Percentiles rank a stretch among this genome's conserved stretches.
These are phyloP conservation scores for Lactarius hatsudake DNA, from an alignment of 768 basidiomycete genomes.

Conservation along the genomic window DNA sequence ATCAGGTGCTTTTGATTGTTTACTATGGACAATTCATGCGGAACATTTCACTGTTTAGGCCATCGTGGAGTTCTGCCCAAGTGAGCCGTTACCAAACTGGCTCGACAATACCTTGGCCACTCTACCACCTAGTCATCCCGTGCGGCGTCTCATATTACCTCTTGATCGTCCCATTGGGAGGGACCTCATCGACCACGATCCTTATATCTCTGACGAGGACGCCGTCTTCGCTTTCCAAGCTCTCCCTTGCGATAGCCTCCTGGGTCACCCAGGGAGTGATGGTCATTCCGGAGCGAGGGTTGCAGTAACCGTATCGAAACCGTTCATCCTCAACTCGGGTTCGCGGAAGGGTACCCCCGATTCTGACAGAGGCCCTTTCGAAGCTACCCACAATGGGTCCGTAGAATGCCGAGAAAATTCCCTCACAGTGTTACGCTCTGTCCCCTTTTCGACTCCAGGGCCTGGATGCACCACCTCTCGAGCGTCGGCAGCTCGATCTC, in stretches of 20 bases:
- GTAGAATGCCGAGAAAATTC: neutral
- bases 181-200: neutral
- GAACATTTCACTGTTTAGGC: slow-evolving; percentile 11
- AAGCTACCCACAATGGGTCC: neutral
- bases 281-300: neutral
- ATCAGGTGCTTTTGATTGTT: slow-evolving; percentile 11
- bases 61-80: slow-evolving; percentile 23
- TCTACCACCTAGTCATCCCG: slow-evolving; percentile 46
- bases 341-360: neutral
- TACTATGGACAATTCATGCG: neutral
- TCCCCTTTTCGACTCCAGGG: slow-evolving; percentile 24
- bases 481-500: neutral
- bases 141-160: slow-evolving; percentile 40
- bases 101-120: slow-evolving; percentile 50
- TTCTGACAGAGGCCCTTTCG: neutral
- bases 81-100: slow-evolving; percentile 52
- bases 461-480: slow-evolving; percentile 6
- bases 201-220: slow-evolving; percentile 11
- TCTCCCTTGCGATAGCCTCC: neutral
- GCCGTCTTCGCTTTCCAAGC: slow-evolving; percentile 24
- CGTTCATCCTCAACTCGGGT: neutral
- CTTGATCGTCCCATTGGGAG: neutral
- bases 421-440: neutral
- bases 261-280: neutral
- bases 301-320: neutral